These are phyloP conservation scores for Pythium sp. DNA, from an alignment of 352 stramenopile species.

Conservation along the genomic window DNA sequence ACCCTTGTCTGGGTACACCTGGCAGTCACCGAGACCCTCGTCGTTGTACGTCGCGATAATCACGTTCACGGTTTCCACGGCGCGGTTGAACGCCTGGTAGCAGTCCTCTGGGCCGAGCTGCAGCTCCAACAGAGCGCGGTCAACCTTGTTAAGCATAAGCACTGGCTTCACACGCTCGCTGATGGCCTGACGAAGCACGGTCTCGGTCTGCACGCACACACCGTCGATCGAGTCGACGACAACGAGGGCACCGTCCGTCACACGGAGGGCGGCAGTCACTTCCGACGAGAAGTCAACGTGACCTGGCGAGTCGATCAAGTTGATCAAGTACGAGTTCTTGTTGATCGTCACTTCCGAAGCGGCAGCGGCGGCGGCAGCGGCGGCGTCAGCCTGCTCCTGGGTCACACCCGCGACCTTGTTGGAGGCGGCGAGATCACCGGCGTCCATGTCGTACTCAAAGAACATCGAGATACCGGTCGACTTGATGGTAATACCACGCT, in stretches of 20 bases:
- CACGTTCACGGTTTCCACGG: conserved; percentile 99
- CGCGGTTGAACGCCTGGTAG: conserved; percentile 98
- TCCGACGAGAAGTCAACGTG: conserved; percentile 99
- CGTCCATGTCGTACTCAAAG: conserved; percentile 99
- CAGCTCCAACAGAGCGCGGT: conserved; percentile 98
- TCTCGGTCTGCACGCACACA: conserved; percentile 99
- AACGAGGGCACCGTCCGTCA: conserved; percentile 99
- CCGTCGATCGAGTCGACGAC: conserved; percentile 99
- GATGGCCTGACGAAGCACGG: conserved; percentile 98
- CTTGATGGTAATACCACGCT: conserved; percentile 99
- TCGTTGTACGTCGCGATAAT: conserved; percentile 99
- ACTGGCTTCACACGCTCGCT: conserved; percentile 97
- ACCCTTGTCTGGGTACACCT: conserved; percentile 98
- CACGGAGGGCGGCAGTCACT: conserved; percentile 98
- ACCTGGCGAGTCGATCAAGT: conserved; percentile 99
- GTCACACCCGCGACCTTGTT: conserved; percentile 59
- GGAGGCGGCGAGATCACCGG: conserved; percentile 80
- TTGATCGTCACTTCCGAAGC: conserved; percentile 89
- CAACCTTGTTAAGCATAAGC: conserved; percentile 99
- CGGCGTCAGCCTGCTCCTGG: conserved; percentile 35
- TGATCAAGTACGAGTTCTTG: conserved; percentile 99
- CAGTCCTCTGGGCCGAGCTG: conserved; percentile 98
- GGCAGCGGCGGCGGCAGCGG: conserved; percentile 22
- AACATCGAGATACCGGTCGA: conserved; percentile 99
- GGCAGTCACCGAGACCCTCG: conserved; percentile 94